phyloP scores from a whole-genome alignment of 352 stramenopile genomes.

The Phytophthora europaea region DNA sequence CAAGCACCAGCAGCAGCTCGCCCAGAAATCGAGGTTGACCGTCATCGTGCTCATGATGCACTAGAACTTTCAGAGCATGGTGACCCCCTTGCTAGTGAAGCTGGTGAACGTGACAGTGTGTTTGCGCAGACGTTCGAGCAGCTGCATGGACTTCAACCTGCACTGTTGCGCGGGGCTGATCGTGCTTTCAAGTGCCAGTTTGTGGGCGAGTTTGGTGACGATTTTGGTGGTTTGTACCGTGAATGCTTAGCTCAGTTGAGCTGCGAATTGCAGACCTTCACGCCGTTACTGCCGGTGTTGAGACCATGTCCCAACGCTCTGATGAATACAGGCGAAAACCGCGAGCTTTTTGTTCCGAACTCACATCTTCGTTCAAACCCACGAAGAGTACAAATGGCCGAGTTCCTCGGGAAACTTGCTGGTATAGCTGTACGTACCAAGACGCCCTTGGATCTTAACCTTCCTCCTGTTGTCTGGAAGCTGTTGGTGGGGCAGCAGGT shows the following conservation, averaged over 20 bases:
- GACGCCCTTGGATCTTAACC: conserved; percentile 93
- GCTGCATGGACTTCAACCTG: conserved; percentile 87
- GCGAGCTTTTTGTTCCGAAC: conserved; percentile 89
- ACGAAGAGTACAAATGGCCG: conserved; percentile 88
- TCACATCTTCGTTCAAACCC: conserved; percentile 59
- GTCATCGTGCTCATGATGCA: conserved; percentile 75
- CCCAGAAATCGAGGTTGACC: conserved; percentile 90
- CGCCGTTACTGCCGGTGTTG: conserved; percentile 80
- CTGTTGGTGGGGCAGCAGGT: conserved; percentile 88
- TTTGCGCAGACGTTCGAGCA: conserved; percentile 92
- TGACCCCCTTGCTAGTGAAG: conserved; percentile 34
- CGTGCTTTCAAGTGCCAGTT: conserved; percentile 94
- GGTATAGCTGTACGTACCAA: conserved; percentile 94
- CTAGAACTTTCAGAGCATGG: conserved; percentile 52
- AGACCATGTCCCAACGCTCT: conserved; percentile 91
- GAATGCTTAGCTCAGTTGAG: conserved; percentile 92
- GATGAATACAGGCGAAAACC: conserved; percentile 88
- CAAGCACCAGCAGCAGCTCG: conserved; percentile 81
- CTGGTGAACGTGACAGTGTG: conserved; percentile 75
- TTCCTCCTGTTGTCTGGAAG: conserved; percentile 95
- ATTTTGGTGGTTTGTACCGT: conserved; percentile 92
- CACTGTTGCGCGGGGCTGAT: conserved; percentile 82
- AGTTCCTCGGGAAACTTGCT: conserved; percentile 96
- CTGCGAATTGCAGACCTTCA: conserved; percentile 85
- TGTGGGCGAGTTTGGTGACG: conserved; percentile 91